Evolutionary conservation across 2,329 filamentous ascomycete species (phyloP).

Genomic region (Coniosporium tulheliwenetii): DNA sequence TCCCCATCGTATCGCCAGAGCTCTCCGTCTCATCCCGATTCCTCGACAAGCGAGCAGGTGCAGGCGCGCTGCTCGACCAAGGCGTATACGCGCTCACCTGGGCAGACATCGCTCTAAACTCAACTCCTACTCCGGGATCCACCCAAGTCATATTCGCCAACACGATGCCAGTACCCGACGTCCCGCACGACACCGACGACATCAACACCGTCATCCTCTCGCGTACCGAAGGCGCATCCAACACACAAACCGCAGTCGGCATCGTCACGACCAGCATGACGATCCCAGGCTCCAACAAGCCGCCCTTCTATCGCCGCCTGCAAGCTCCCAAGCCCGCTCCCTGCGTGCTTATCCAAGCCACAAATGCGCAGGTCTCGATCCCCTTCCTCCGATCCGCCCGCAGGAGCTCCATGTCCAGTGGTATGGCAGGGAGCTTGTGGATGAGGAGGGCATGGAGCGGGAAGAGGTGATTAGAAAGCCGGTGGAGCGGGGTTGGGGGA

Average conservation of each 20-base stretch:
- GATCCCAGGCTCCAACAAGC: constrained; percentile 9
- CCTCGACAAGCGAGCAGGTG: constrained; percentile 4
- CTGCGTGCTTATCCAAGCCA: constrained; percentile 10
- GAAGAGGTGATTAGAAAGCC: constrained; percentile 11
- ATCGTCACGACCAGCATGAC: constrained; percentile 12
- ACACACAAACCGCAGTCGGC: constrained; percentile 4
- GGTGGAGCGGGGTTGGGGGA: constrained; percentile 12
- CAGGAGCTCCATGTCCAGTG: constrained; percentile 11
- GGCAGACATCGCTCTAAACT: constrained; percentile 3
- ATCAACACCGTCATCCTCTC: constrained; percentile 12
- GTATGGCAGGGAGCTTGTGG: constrained; percentile 10
- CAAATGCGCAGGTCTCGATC: constrained; percentile 12
- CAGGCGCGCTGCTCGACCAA: constrained; percentile 5
- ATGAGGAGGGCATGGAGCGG: constrained; percentile 11
- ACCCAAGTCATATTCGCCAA: constrained; percentile 9
- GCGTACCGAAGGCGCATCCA: constrained; percentile 6
- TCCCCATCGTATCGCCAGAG: constrained; percentile 11
- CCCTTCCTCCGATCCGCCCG: constrained; percentile 13
- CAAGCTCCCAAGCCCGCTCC: constrained; percentile 9
- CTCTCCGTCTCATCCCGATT: constrained; percentile 4
- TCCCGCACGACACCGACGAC: constrained; percentile 13
- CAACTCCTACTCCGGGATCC: constrained; percentile 4
- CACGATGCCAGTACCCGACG: constrained; percentile 8
- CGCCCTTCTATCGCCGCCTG: constrained; percentile 9
- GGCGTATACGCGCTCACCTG: constrained; percentile 5